Base-by-base conservation (phyloP, 768 basidiomycete species). In the Ephemerocybe angulata region DNA sequence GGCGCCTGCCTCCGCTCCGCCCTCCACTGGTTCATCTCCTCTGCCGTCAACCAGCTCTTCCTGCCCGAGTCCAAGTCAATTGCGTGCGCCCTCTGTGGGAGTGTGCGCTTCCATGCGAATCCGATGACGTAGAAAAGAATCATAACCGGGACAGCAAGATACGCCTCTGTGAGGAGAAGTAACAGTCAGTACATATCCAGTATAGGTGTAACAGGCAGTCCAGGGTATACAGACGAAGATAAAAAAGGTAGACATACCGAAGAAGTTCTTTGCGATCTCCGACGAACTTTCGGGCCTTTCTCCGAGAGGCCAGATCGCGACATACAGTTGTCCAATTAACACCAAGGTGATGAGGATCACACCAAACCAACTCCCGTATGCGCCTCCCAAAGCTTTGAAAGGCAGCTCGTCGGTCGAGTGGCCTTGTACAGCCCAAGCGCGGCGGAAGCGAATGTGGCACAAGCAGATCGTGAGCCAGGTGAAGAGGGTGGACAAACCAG, bases 391-490 rank as follows among this genome's bases (percentile, higher is more conserved):
- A 10, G 76, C 76, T 27, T 61, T 63, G 72, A 72, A 78, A 21
- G 76, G 76, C 12, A 78, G 69, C 60, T 78, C 76, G 46, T 76
- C 75, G 29, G 73, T 2, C 1, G 73, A 74, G 58, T 78, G 76
- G 7, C 76, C 76, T 65, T 78, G 76, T 17, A 67, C 64, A 15
- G 62, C 55, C 76, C 76, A 78, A 4, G 76, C 76, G 24, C 62
- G 61, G 33, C 76, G 70, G 72, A 78, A 77, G 22, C 76, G 75
- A 37, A 78, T 76, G 55, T 77, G 76, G 74, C 76, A 78, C 43
- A 76, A 62, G 57, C 76, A 76, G 53, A 78, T 76, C 6, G 77
- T 63, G 38, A 72, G 55, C 77, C 77, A 78, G 1, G 74, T 72
- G 67, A 78, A 76, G 55, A 78, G 68, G 7, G 73, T 73, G 4